These are phyloP conservation scores for Boletus pseudopeckii DNA, from an alignment of 768 basidiomycete genomes.

Conservation along the genomic window DNA sequence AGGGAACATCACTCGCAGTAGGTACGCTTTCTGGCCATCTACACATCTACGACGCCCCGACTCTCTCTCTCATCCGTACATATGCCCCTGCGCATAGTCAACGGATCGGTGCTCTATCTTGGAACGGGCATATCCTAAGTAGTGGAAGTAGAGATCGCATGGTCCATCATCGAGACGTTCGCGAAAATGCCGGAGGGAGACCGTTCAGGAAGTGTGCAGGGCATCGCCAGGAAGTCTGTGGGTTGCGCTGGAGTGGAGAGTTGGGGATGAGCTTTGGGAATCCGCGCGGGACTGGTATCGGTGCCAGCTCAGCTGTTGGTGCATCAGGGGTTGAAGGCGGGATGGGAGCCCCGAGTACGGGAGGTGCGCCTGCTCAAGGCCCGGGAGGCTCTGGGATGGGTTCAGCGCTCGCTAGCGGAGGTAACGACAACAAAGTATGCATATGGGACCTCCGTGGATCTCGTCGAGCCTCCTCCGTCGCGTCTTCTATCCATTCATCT, in stretches of 20 bases:
- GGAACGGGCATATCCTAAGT: constrained; percentile 85
- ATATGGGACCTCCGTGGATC: constrained; percentile 90
- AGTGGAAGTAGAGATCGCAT: constrained; percentile 90
- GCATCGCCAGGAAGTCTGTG: constrained; percentile 93
- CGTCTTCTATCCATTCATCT: constrained; percentile 24
- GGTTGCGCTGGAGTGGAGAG: constrained; percentile 78
- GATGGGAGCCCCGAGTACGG: constrained; percentile 17
- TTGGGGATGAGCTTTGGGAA: constrained; percentile 26
- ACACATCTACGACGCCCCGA: constrained; percentile 90
- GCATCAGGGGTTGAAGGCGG: constrained; percentile 29
- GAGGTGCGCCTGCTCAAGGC: constrained; percentile 26
- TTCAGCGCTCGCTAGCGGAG: constrained; percentile 83
- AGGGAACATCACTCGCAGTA: constrained; percentile 87
- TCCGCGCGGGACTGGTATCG: constrained; percentile 15
- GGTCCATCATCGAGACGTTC: constrained; percentile 90
- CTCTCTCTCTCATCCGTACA: constrained; percentile 69
- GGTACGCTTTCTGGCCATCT: constrained; percentile 88
- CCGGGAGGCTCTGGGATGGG: constrained; percentile 33
- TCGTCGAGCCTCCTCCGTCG: constrained; percentile 32
- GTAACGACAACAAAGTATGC: constrained; percentile 98
- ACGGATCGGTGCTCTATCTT: constrained; percentile 90
- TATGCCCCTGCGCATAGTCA: constrained; percentile 84
- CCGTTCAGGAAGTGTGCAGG: constrained; percentile 73
- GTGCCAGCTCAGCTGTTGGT: neutral
- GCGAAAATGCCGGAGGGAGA: constrained; percentile 52